These are phyloP conservation scores for Zymoseptoria brevis DNA, from an alignment of 2,329 filamentous ascomycete genomes.

Conservation along the genomic window DNA sequence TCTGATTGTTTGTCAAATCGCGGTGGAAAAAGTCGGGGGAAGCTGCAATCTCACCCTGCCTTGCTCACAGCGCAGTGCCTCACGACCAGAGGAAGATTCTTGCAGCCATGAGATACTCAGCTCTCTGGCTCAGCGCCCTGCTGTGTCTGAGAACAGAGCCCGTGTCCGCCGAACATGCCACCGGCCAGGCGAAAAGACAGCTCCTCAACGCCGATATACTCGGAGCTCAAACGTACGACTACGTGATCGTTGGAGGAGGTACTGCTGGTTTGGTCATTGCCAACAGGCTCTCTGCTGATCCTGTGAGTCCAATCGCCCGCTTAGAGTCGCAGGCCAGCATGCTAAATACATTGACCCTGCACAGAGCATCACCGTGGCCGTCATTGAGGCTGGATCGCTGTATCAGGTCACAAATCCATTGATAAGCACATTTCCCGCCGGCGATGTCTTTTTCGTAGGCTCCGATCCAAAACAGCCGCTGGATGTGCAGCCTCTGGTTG, in stretches of 20 bases:
- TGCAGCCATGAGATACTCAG: background rate
- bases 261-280: constrained; percentile 3
- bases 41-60: background rate
- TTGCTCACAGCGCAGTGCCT: background rate
- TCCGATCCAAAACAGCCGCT: constrained; percentile 10
- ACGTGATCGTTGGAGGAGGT: constrained; percentile 7
- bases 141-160: background rate
- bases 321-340: background rate
- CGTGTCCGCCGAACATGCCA: background rate
- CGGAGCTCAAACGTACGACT: constrained; percentile 2
- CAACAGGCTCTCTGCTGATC: constrained; percentile 1
- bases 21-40: background rate
- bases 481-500: constrained; percentile 5
- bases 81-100: background rate
- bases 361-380: constrained; percentile 7
- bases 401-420: constrained; percentile 17
- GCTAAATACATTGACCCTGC: background rate
- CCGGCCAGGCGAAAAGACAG: background rate
- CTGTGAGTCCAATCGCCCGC: background rate
- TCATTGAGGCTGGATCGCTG: constrained; percentile 20
- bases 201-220: background rate
- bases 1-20: background rate
- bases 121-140: background rate
- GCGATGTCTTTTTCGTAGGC: constrained; percentile 1
- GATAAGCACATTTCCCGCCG: constrained; percentile 1